Evolutionary conservation across 176 grass and related monocot species (phyloP).

Genomic region (Thinopyrum elongatum): DNA sequence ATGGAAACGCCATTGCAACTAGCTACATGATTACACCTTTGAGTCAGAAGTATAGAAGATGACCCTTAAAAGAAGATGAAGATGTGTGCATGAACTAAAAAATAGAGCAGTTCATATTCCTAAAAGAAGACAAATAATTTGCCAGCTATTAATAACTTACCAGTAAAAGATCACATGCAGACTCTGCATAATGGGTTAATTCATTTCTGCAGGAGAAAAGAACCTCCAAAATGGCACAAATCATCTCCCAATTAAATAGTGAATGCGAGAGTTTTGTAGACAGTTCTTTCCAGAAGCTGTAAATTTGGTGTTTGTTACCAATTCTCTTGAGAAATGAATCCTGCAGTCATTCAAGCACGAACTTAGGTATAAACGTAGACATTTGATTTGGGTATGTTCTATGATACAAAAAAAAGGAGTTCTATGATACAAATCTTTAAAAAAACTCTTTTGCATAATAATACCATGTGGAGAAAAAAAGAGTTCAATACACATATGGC

Average conservation of each 20-base stretch:
- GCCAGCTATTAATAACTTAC: slow-evolving; percentile 48
- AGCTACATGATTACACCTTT: slow-evolving; percentile 45
- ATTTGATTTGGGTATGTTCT: slow-evolving; percentile 17
- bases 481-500: not conserved
- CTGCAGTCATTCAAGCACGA: slow-evolving; percentile 41
- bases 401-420: slow-evolving; percentile 18
- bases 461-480: slow-evolving; percentile 10
- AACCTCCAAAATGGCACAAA: slow-evolving; percentile 67
- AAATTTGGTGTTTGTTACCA: slow-evolving; percentile 65
- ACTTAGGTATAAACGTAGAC: slow-evolving; percentile 22
- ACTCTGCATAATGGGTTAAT: slow-evolving; percentile 31
- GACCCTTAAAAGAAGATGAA: slow-evolving; percentile 19
- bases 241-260: slow-evolving; percentile 77
- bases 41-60: slow-evolving; percentile 33
- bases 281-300: slow-evolving; percentile 72
- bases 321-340: slow-evolving; percentile 88
- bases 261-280: slow-evolving; percentile 66
- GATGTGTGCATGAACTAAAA: slow-evolving; percentile 2
- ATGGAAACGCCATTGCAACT: slow-evolving; percentile 67
- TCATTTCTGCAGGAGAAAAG: slow-evolving; percentile 46
- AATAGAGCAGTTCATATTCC: not conserved
- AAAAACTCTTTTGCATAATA: slow-evolving; percentile 21
- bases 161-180: slow-evolving; percentile 65
- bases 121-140: not conserved
- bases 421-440: slow-evolving; percentile 8